Evolutionary conservation across 192 early-diverging fungal species (phyloP), one percentile per base, ranked within the genome.

Genomic region (Linnemannia hyalina): DNA sequence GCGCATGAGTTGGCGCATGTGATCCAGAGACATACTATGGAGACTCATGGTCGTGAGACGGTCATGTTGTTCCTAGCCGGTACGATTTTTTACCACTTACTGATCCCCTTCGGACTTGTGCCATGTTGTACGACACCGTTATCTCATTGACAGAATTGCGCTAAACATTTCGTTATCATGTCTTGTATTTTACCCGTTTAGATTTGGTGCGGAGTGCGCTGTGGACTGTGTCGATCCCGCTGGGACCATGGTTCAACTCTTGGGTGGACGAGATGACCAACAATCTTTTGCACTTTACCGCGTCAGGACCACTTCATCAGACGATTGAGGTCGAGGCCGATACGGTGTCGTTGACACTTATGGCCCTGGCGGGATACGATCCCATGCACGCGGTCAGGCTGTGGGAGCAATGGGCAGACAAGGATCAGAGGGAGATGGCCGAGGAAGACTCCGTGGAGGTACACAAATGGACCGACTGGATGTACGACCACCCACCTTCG

Each of bases 281-380:
- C 72, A 54, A 78, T 4, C 78, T 85, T 32, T 40, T 85, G 54
- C 82, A 82, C 52, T 77, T 76, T 26, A 85, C 78, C 23, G 69
- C 83, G 23, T 76, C 77, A 70, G 74, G 77, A 38, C 79, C 76
- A 11, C 85, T 88, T 29, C 89, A 88, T 71, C 88, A 83, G 73
- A 82, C 71, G 15, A 81, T 88, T 11, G 90, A 92, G 73, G 79
- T 83, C 22, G 90, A 92, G 69, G 91, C 88, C 3, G 91, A 92
- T 65, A 78, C 89, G 1, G 90, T 93, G 16, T 90, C 91, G 3
- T 40, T 93, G 22, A 89, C 83, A 36, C 71, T 93, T 6, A 74
- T 93, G 80, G 92, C 92, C 0, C 83, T 90, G 72, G 91, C 92
- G n/a, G 92, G 92, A n/a, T 93, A 93, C 69, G 89, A 93, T 73